Evolutionary conservation across 1,284 basidiomycete species (phyloP).

Genomic region (Naganishia sp.): DNA sequence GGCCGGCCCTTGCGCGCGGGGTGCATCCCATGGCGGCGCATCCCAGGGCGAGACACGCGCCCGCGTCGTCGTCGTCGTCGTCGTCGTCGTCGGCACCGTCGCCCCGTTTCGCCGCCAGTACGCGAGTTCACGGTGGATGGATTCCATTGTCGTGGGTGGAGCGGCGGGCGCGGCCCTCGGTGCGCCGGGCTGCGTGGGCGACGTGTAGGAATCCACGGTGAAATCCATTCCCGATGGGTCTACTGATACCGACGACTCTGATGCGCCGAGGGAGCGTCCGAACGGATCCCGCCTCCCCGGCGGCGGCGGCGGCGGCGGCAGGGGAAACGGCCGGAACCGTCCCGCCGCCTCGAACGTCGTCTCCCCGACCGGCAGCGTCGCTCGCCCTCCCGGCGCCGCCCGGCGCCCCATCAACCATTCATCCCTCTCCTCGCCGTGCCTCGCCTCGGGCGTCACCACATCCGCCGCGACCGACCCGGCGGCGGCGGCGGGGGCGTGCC

Average conservation of each 20-base stretch:
- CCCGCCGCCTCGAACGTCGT: background rate
- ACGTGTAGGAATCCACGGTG: constrained; percentile 10
- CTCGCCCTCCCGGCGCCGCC: background rate
- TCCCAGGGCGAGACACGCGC: too few species aligned
- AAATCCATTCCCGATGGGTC: constrained; percentile 16
- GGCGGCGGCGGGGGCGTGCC: too few species aligned
- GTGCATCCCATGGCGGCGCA: too few species aligned
- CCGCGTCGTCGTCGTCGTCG: too few species aligned
- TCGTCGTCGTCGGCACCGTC: too few species aligned
- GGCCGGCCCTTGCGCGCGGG: too few species aligned
- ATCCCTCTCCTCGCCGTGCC: too few species aligned
- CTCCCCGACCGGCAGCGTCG: too few species aligned
- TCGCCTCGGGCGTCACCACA: too few species aligned
- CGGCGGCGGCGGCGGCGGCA: constrained; percentile 12
- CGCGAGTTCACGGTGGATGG: constrained; percentile 15
- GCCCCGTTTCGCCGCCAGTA: too few species aligned
- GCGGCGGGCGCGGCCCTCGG: background rate
- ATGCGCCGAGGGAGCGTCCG: background rate
- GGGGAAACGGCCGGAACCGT: constrained; percentile 21
- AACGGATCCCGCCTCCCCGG: background rate
- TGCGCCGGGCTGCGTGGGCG: constrained; percentile 5
- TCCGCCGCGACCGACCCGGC: too few species aligned
- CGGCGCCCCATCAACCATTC: too few species aligned
- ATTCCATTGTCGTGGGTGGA: constrained; percentile 13
- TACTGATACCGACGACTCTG: background rate